Evolutionary conservation across 164 flowering plant species (phyloP).

Genomic region (Euptelea pleiosperma): DNA sequence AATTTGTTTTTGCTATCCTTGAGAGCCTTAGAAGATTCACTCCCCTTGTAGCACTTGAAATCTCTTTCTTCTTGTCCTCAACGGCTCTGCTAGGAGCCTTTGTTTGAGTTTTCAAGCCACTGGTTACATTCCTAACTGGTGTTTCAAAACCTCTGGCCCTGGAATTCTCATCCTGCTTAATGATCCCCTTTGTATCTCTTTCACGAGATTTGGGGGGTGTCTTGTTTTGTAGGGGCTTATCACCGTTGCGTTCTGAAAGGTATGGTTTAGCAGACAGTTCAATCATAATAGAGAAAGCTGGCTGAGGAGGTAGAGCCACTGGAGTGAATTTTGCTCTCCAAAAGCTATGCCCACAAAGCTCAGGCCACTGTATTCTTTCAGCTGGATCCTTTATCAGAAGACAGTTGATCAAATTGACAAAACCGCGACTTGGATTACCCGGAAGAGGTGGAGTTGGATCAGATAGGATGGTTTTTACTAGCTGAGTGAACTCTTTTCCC

Average conservation of each 20-base stretch:
- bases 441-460: conserved; percentile 82
- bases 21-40: conserved; percentile 88
- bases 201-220: conserved; percentile 68
- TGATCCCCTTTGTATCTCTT: conserved; percentile 42
- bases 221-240: conserved; percentile 52
- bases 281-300: conserved; percentile 77
- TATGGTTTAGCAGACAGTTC: conserved; percentile 50
- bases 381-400: conserved; percentile 89
- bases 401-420: conserved; percentile 69
- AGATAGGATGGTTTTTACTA: conserved; percentile 77
- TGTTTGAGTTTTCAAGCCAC: conserved; percentile 50
- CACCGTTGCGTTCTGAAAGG: conserved; percentile 76
- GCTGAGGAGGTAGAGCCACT: conserved; percentile 80
- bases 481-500: conserved; percentile 81
- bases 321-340: conserved; percentile 61
- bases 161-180: conserved; percentile 59
- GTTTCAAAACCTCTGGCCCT: conserved; percentile 52
- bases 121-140: conserved; percentile 52
- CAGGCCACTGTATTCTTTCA: conserved; percentile 88
- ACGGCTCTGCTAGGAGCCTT: conserved; percentile 48
- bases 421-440: conserved; percentile 69
- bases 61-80: conserved; percentile 59
- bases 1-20: conserved; percentile 88
- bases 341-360: conserved; percentile 81
- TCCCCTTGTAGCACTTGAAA: conserved; percentile 48